A percentile compares a stretch with the other conserved stretches of the same genome.
phyloP scores from a whole-genome alignment of 331 rosid genomes.

The Pyrus hybrid region DNA sequence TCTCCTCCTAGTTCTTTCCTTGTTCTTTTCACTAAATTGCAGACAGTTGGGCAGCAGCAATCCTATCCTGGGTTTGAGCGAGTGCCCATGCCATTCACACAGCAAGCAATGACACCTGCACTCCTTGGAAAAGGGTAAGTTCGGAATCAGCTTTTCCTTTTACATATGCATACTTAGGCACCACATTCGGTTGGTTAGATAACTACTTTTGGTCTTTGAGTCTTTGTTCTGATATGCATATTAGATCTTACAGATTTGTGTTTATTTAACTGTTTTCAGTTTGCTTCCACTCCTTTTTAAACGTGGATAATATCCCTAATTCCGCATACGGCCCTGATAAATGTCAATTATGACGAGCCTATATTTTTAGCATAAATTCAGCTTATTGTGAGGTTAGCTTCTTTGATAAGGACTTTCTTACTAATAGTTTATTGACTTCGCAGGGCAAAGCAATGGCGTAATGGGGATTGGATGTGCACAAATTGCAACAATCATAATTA shows the following conservation, averaged over 20 bases:
- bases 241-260: neutral
- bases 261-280: neutral
- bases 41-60: slow-evolving; percentile 33
- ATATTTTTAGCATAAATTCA: slow-evolving; percentile 19
- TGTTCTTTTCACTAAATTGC: slow-evolving; percentile 6
- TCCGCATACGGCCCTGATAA: neutral
- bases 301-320: neutral
- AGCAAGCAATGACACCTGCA: slow-evolving; percentile 47
- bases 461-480: slow-evolving; percentile 95
- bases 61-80: slow-evolving; percentile 26
- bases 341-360: neutral
- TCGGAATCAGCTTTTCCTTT: slow-evolving; percentile 10
- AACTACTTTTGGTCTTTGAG: neutral
- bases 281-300: neutral
- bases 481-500: slow-evolving; percentile 92
- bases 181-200: neutral
- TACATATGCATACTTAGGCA: neutral
- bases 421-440: slow-evolving; percentile 16
- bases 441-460: slow-evolving; percentile 97
- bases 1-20: neutral
- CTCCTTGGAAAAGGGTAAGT: slow-evolving; percentile 88
- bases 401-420: neutral
- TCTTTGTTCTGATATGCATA: neutral
- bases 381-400: neutral
- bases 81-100: slow-evolving; percentile 39